phyloP scores from a whole-genome alignment of 140 eudicot species.

The Anethum foeniculum region DNA sequence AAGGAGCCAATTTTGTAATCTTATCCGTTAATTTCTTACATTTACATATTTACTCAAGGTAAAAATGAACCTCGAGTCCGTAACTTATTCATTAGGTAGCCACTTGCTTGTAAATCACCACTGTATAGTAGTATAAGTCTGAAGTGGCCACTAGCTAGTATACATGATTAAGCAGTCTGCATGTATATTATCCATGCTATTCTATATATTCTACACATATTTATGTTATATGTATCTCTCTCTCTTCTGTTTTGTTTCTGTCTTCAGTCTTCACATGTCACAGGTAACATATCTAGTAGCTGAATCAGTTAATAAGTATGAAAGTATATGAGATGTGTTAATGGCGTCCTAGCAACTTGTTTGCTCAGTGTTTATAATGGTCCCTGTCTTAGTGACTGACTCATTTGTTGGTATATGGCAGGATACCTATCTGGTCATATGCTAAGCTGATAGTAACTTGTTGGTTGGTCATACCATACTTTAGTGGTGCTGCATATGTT shows the following conservation, averaged over 20 bases:
- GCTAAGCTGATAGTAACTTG: constrained; percentile 72
- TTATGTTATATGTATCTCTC: not conserved
- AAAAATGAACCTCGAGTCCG: not conserved
- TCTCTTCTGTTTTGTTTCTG: not conserved
- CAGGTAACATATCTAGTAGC: not conserved
- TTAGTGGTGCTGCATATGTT: constrained; percentile 85
- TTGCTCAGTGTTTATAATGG: not conserved
- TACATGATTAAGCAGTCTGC: not conserved
- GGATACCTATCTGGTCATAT: constrained; percentile 94
- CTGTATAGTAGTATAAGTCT: not conserved
- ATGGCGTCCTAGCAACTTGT: not conserved
- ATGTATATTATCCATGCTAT: not conserved
- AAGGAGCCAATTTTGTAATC: not conserved
- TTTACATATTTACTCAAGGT: not conserved
- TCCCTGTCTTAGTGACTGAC: not conserved
- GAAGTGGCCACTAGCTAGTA: not conserved
- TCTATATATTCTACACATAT: not conserved
- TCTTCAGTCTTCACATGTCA: not conserved
- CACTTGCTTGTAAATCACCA: not conserved
- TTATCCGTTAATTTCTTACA: not conserved
- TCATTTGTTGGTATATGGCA: constrained; percentile 15
- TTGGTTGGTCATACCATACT: constrained; percentile 94
- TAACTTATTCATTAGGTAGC: not conserved
- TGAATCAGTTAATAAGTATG: not conserved
- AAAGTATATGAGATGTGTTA: not conserved